A percentile compares a stretch with the other conserved stretches of the same genome.
Conservation (phyloP, 1,284 basidiomycete genomes). For the Ustilago curta region DNA sequence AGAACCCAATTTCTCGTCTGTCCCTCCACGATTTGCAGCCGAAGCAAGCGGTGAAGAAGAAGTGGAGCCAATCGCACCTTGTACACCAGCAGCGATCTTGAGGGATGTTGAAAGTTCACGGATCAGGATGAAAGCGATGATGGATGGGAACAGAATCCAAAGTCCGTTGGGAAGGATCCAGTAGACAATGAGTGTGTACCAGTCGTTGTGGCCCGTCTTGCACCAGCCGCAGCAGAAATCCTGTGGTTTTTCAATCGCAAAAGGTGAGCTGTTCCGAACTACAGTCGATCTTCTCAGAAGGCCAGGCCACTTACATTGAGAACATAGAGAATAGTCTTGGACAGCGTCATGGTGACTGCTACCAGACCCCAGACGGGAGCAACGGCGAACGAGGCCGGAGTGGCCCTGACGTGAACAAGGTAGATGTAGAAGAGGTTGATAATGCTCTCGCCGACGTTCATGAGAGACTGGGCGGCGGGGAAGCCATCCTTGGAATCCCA, state of each 20-base stretch:
- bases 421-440: slow-evolving; percentile 81
- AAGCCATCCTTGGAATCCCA: slow-evolving; percentile 80
- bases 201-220: slow-evolving; percentile 80
- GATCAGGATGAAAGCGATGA: slow-evolving; percentile 72
- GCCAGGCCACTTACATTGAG: slow-evolving; percentile 44
- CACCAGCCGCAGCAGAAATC: slow-evolving; percentile 73
- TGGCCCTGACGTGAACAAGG: slow-evolving; percentile 74
- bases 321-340: slow-evolving; percentile 81
- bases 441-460: slow-evolving; percentile 83
- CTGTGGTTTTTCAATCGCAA: slow-evolving; percentile 10
- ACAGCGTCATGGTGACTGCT: slow-evolving; percentile 80
- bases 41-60: neutral
- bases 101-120: slow-evolving; percentile 41
- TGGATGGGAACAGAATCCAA: slow-evolving; percentile 78
- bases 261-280: neutral
- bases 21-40: neutral
- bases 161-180: slow-evolving; percentile 83
- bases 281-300: too few species aligned
- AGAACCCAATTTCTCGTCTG: slow-evolving; percentile 1
- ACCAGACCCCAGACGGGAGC: slow-evolving; percentile 79
- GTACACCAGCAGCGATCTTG: slow-evolving; percentile 48
- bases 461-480: slow-evolving; percentile 82
- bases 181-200: slow-evolving; percentile 74
- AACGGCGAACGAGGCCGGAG: slow-evolving; percentile 73
- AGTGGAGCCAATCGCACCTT: slow-evolving; percentile 35